phyloP scores from a whole-genome alignment of 1,139 yeast species.

The Debaryomyces coudertii region DNA sequence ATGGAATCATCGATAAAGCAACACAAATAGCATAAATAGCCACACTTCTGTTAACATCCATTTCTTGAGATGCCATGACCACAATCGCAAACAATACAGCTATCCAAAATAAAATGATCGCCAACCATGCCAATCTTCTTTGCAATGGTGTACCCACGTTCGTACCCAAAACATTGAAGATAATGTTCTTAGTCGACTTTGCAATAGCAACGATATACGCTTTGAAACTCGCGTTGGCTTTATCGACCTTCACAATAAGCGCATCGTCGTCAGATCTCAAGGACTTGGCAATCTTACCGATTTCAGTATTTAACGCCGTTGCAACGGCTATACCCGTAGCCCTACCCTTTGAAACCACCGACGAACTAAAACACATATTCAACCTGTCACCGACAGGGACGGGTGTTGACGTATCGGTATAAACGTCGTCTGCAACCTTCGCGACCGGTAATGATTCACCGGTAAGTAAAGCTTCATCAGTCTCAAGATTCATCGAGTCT shows the following conservation, averaged over 20 bases:
- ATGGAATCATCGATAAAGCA: constrained; percentile 83
- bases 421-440: constrained; percentile 51
- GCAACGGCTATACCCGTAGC: constrained; percentile 68
- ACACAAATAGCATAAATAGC: constrained; percentile 85
- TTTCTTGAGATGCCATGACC: constrained; percentile 77
- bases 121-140: constrained; percentile 67
- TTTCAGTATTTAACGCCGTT: constrained; percentile 76
- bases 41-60: constrained; percentile 67
- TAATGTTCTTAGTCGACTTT: constrained; percentile 37
- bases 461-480: constrained; percentile 79
- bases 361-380: constrained; percentile 73
- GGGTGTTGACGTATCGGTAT: constrained; percentile 33
- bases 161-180: constrained; percentile 74
- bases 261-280: constrained; percentile 37
- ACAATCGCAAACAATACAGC: constrained; percentile 79
- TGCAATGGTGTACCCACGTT: constrained; percentile 79
- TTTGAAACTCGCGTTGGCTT: constrained; percentile 30
- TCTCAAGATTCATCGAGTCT: constrained; percentile 67
- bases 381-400: constrained; percentile 77
- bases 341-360: constrained; percentile 78
- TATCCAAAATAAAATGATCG: constrained; percentile 65
- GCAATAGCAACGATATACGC: constrained; percentile 54
- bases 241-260: constrained; percentile 32
- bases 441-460: constrained; percentile 80
- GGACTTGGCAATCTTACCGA: constrained; percentile 75